These are phyloP conservation scores for Skeletonema potamos DNA, from an alignment of 108 stramenopile genomes.

Conservation along the genomic window DNA sequence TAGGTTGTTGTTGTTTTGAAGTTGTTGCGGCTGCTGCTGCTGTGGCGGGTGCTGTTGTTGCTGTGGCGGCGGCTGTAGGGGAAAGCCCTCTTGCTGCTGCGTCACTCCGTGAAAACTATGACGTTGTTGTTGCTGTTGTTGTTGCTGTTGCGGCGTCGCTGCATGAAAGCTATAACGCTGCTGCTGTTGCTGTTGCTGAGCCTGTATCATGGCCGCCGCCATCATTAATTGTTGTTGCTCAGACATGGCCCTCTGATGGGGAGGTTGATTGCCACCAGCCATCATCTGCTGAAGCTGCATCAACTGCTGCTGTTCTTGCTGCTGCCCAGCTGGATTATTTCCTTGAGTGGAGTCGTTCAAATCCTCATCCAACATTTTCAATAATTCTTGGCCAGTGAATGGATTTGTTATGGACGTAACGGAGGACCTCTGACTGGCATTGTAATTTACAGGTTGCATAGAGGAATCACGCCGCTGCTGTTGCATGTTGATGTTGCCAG, in stretches of 20 bases:
- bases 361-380: constrained; percentile 29
- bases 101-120: background rate
- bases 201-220: constrained; percentile 9
- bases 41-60: background rate
- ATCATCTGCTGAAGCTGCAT: background rate
- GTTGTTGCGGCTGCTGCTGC: constrained; percentile 21
- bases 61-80: constrained; percentile 7
- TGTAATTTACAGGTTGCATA: background rate
- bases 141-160: constrained; percentile 16
- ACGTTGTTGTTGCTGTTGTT: constrained; percentile 26
- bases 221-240: constrained; percentile 25
- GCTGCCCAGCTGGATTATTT: constrained; percentile 12
- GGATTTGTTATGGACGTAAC: constrained; percentile 25
- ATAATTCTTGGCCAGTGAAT: constrained; percentile 14
- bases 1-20: constrained; percentile 34
- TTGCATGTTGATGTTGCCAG: background rate
- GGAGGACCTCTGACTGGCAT: constrained; percentile 1
- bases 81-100: constrained; percentile 39
- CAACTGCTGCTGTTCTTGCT: constrained; percentile 1
- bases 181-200: constrained; percentile 20
- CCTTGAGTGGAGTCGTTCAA: background rate
- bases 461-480: background rate
- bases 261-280: background rate
- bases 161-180: background rate
- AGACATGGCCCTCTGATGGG: background rate